Evolutionary conservation across 75 land plant genomes (phyloP), one percentile per base, ranked within the genome.

Genomic region (Isoetes taiwanensis): DNA sequence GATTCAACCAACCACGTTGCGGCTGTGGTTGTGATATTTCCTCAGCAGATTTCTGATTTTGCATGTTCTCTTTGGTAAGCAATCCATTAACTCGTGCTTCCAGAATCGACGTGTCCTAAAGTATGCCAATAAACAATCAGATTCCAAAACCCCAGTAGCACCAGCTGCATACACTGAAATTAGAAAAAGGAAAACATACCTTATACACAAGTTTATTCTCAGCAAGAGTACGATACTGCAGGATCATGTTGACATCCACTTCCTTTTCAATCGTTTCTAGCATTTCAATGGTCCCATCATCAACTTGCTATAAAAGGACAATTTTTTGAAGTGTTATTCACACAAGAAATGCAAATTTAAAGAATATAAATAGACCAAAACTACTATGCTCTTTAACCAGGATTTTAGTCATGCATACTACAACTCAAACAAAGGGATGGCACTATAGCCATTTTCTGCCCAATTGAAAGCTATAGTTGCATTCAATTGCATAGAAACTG

Each of bases 251-350:
- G 55, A 89, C 59, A 64, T 89, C 99, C 65, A 71, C 71, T 26
- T 84, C 96, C 56, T 68, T 84, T 72, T 94, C 99, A 70, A 94
- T 73, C 60, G 67, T 70, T 63, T 94, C 86, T 52, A 94, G 71
- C 39, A 82, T 80, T 9, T 33, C 40, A 52, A 80, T 61, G 40
- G 71, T 63, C 46, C 62, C 54, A 56, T 74, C 76, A 28, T 67
- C 71, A 28, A 77, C 68, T 28, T 72, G 64, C 99, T 94, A 62
- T 41, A 52, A 23, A 16, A 26, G n/a, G n/a, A n/a, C n/a, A n/a
- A n/a, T n/a, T n/a, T n/a, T n/a, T n/a, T n/a, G n/a, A n/a, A n/a
- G n/a, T n/a, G n/a, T n/a, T n/a, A n/a, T n/a, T n/a, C n/a, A n/a
- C n/a, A n/a, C n/a, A n/a, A n/a, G n/a, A n/a, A n/a, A n/a, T n/a